phyloP scores from a whole-genome alignment of 768 basidiomycete species.

The Hygrocybe coccinea region DNA sequence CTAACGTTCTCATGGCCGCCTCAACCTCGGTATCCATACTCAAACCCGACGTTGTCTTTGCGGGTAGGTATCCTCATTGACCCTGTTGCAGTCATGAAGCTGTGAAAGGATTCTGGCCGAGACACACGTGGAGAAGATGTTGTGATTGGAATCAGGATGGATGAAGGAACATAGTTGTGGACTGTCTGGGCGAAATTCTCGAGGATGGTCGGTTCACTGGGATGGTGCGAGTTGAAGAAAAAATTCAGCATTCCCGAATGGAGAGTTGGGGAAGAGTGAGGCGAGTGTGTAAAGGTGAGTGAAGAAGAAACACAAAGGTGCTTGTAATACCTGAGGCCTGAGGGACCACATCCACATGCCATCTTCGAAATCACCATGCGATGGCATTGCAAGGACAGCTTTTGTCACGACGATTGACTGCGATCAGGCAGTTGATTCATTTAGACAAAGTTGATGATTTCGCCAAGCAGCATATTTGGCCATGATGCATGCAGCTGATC shows the following conservation, averaged over 20 bases:
- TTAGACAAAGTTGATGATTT: not conserved
- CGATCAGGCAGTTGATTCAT: not conserved
- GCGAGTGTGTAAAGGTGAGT: not conserved
- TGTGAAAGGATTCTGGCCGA: conserved; percentile 44
- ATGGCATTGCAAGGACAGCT: not conserved
- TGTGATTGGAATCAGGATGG: conserved; percentile 45
- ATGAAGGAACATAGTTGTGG: conserved; percentile 50
- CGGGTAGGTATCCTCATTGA: not conserved
- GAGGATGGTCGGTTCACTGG: conserved; percentile 46
- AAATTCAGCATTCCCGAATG: not conserved
- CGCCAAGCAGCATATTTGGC: not conserved
- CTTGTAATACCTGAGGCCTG: not conserved
- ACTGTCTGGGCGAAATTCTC: conserved; percentile 51
- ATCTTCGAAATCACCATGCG: not conserved
- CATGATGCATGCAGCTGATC: not conserved
- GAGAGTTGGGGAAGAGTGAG: not conserved
- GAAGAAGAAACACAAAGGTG: not conserved
- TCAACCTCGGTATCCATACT: conserved; percentile 12
- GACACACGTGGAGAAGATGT: conserved; percentile 49
- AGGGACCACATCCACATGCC: not conserved
- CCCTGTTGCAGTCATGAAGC: not conserved
- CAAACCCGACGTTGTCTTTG: conserved; percentile 1
- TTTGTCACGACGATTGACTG: not conserved
- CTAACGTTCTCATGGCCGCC: not conserved
- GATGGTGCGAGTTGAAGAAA: conserved; percentile 7